Base-by-base conservation (phyloP, 2,329 filamentous ascomycete species). In the Nigrospora sphaerica region DNA sequence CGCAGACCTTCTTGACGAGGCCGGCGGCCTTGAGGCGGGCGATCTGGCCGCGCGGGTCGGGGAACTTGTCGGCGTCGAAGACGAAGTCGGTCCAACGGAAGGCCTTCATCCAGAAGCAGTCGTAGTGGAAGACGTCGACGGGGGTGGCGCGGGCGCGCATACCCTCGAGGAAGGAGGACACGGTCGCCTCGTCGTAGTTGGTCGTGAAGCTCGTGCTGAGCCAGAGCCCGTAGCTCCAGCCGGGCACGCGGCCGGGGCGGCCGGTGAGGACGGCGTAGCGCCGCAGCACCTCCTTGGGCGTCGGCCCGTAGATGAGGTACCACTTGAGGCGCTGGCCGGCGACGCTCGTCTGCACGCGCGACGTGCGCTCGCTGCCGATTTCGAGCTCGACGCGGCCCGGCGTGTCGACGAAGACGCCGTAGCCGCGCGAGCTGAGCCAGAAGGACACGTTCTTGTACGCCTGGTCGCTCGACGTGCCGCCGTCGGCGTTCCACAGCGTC, bases 151-250 rank as follows among this genome's bases (percentile, higher is more conserved):
- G 75, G 42, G 76, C 69, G 50, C 73, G 75, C 79, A 88, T 87
- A 12, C 83, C 83, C 54, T 85, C 77, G 18, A 88, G 72, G 62
- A 88, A 88, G 11, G 72, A 72, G 39, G 71, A 79, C 23, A 88
- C 84, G 0, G 84, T 88, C 17, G 72, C 62, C 62, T 88, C 84
- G 51, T 85, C 81, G 58, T 88, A 88, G 51, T 78, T 78, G 3
- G 85, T 88, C 2, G 83, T 87, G 64, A 88, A 88, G 50, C 80
- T 85, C 13, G 86, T 91, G 46, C 81, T 88, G 17, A 90, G 72
- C 85, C 85, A 89, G 10, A 89, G 71, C 1, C 85, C 85, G 52
- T 82, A 89, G 51, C 82, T 87, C 86, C 86, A 90, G 28, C 77
- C 75, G 1, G 86, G 86, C 2, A 87, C 77, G 46, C 74, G 74